A percentile compares a stretch with the other conserved stretches of the same genome.
These are phyloP conservation scores for Pseudotsuga menziesii DNA, from an alignment of 75 land plant species.

Conservation along the genomic window DNA sequence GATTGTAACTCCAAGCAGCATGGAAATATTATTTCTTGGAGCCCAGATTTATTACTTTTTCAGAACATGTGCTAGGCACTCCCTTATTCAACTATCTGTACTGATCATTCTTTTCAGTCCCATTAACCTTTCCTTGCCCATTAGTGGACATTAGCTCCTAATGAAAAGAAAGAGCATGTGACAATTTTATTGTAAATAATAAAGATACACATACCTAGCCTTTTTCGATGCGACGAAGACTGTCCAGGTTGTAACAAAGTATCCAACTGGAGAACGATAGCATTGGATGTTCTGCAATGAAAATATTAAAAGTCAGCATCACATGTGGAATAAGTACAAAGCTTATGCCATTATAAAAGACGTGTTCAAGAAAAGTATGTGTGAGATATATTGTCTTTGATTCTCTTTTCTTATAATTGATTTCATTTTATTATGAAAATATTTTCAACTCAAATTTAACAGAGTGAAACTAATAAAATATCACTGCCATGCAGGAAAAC, in stretches of 20 bases:
- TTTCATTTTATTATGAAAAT: neutral
- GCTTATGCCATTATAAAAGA: neutral
- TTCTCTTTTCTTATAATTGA: neutral
- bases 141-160: neutral
- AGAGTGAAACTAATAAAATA: too few species aligned
- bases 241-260: slow-evolving; percentile 43
- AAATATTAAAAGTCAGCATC: neutral
- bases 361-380: neutral
- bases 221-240: slow-evolving; percentile 49
- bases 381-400: neutral
- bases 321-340: neutral
- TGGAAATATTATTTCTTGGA: too few species aligned
- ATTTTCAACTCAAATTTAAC: too few species aligned
- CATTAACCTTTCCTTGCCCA: too few species aligned
- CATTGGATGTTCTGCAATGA: slow-evolving; percentile 35
- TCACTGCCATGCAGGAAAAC: too few species aligned
- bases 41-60: too few species aligned
- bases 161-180: neutral
- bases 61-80: too few species aligned
- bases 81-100: too few species aligned
- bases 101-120: too few species aligned
- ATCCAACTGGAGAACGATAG: slow-evolving; percentile 41
- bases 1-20: too few species aligned
- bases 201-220: slow-evolving; percentile 29
- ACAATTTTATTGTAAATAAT: neutral